Conservation (phyloP, 768 basidiomycete species). For the Lactarius psammicola region DNA sequence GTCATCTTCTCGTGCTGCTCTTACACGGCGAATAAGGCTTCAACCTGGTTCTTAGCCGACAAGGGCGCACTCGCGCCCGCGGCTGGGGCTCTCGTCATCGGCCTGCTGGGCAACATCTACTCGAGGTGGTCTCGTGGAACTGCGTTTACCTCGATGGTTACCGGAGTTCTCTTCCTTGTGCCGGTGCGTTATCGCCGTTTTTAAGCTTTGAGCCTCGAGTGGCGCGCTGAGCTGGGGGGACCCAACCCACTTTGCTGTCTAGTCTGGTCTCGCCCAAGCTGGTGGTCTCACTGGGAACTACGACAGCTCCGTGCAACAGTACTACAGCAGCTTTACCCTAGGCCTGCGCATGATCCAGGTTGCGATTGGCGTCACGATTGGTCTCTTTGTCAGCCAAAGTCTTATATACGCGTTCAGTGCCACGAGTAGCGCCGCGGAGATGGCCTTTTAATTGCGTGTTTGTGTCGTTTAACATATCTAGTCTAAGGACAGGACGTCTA, state of each 20-base stretch:
- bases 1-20: constrained; percentile 73
- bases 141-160: constrained; percentile 90
- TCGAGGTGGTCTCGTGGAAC: constrained; percentile 74
- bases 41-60: constrained; percentile 59
- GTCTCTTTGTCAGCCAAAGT: constrained; percentile 78
- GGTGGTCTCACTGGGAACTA: constrained; percentile 66
- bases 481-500: constrained; percentile 22
- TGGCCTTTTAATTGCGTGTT: constrained; percentile 54
- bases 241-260: constrained; percentile 26
- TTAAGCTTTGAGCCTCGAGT: not conserved
- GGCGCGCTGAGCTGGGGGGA: not conserved
- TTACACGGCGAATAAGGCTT: constrained; percentile 66
- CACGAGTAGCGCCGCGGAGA: constrained; percentile 69
- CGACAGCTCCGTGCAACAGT: constrained; percentile 60
- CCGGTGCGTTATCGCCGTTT: constrained; percentile 53
- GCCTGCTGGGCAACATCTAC: constrained; percentile 79
- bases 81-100: constrained; percentile 74
- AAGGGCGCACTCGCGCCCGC: constrained; percentile 75
- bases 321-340: constrained; percentile 74
- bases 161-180: constrained; percentile 86
- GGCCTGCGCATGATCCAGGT: constrained; percentile 83
- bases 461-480: constrained; percentile 19
- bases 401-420: constrained; percentile 75
- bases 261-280: constrained; percentile 76
- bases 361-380: constrained; percentile 82